Conservation (phyloP, 2,329 filamentous ascomycete genomes). For the Fusarium virguliforme region DNA sequence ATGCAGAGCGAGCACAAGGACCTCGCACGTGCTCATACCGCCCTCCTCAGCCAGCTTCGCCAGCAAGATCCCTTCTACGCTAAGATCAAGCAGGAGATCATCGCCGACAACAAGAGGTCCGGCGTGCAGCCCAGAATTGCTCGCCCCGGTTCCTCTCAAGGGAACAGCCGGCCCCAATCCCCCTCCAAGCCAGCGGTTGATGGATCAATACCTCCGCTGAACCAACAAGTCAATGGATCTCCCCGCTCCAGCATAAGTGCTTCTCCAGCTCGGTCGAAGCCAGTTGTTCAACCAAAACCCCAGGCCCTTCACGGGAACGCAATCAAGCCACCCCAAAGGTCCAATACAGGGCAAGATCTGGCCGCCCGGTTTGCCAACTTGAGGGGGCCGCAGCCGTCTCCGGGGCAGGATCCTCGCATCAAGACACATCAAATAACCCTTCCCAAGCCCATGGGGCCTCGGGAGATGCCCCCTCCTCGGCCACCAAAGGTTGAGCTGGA, state of each 20-base stretch:
- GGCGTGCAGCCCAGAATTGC: conserved; percentile 67
- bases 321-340: conserved; percentile 51
- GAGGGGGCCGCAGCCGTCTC: conserved; percentile 60
- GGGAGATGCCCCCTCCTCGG: conserved; percentile 67
- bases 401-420: conserved; percentile 69
- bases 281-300: conserved; percentile 76
- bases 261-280: conserved; percentile 58
- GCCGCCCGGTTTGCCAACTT: conserved; percentile 72
- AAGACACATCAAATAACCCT: conserved; percentile 65
- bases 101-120: conserved; percentile 74
- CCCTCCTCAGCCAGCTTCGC: conserved; percentile 67
- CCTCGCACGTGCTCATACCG: conserved; percentile 64
- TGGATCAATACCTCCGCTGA: conserved; percentile 31
- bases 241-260: conserved; percentile 34
- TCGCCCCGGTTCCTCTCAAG: conserved; percentile 37
- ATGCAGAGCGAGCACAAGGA: conserved; percentile 71
- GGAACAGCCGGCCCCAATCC: conserved; percentile 36
- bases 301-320: conserved; percentile 75
- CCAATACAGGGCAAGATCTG: conserved; percentile 64
- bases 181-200: conserved; percentile 35
- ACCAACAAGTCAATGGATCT: conserved; percentile 41
- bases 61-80: conserved; percentile 67
- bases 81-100: conserved; percentile 72
- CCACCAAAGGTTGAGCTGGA: conserved; percentile 66
- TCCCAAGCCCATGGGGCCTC: conserved; percentile 62